Conservation (phyloP, 768 basidiomycete species). For the Auricularia auricula-judae region DNA sequence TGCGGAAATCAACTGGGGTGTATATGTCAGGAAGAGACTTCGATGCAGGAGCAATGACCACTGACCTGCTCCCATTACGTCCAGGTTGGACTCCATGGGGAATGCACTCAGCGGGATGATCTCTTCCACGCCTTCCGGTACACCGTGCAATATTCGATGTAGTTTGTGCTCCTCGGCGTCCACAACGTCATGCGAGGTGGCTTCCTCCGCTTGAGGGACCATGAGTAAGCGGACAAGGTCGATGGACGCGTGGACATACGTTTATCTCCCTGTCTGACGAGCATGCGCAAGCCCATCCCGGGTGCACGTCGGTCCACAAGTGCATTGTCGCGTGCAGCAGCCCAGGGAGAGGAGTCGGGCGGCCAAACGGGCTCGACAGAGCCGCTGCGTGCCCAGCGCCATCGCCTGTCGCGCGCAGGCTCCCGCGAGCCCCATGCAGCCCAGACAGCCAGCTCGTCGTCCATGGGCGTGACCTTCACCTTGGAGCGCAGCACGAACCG, state of each 20-base stretch:
- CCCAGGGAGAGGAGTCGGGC: constrained; percentile 46
- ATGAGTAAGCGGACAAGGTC: constrained; percentile 24
- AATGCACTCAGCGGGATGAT: constrained; percentile 68
- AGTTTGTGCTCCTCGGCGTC: constrained; percentile 51
- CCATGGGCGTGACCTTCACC: constrained; percentile 70
- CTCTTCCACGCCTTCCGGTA: constrained; percentile 79
- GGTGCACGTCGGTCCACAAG: constrained; percentile 57
- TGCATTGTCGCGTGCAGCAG: constrained; percentile 31
- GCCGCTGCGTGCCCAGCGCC: constrained; percentile 57
- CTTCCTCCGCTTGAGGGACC: constrained; percentile 22
- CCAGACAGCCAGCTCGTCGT: constrained; percentile 73
- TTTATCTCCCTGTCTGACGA: constrained; percentile 56
- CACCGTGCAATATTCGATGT: constrained; percentile 70
- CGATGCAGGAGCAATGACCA: constrained; percentile 5
- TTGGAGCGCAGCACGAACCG: constrained; percentile 82
- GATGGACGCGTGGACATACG: constrained; percentile 44
- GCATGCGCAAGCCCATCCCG: constrained; percentile 67
- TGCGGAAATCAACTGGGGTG: constrained; percentile 78
- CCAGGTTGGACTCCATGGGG: constrained; percentile 91
- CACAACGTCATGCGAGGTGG: constrained; percentile 43
- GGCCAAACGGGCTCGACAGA: constrained; percentile 71
- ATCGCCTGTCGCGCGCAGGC: constrained; percentile 26
- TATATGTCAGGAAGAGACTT: constrained; percentile 1
- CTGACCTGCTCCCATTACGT: constrained; percentile 88
- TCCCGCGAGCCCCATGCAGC: constrained; percentile 59